These are phyloP conservation scores for Thielaviopsis punctulata DNA, from an alignment of 2,329 filamentous ascomycete genomes.

Conservation along the genomic window DNA sequence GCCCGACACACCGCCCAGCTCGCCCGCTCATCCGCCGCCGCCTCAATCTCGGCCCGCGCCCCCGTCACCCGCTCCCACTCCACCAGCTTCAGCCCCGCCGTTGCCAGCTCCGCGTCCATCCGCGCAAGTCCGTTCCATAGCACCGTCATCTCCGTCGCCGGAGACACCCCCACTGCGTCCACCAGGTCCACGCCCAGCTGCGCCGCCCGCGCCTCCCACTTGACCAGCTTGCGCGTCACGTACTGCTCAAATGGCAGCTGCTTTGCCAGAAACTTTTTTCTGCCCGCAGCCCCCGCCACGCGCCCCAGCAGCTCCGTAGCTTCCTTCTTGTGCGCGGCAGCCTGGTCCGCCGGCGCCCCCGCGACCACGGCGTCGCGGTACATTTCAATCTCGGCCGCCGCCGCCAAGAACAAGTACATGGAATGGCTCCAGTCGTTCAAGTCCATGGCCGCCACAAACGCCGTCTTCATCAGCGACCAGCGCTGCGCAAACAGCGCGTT, in stretches of 20 bases:
- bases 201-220: conserved; percentile 69
- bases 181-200: conserved; percentile 48
- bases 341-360: conserved; percentile 24
- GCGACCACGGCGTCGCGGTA: conserved; percentile 44
- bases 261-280: conserved; percentile 76
- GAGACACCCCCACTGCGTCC: conserved; percentile 67
- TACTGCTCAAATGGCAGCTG: conserved; percentile 85
- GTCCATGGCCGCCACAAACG: conserved; percentile 58
- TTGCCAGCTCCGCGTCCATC: conserved; percentile 50
- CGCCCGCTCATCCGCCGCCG: conserved; percentile 41
- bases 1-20: conserved; percentile 50
- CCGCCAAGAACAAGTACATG: conserved; percentile 80
- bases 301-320: conserved; percentile 56
- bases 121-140: conserved; percentile 83
- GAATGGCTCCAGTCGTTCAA: conserved; percentile 84
- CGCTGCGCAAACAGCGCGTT: conserved; percentile 63
- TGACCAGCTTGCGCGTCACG: conserved; percentile 63
- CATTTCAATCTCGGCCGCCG: conserved; percentile 58
- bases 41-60: conserved; percentile 27
- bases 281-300: conserved; percentile 57
- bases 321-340: conserved; percentile 38
- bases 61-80: conserved; percentile 46
- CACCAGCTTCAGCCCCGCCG: conserved; percentile 44
- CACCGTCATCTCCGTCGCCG: conserved; percentile 79
- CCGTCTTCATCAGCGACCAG: conserved; percentile 55